Conservation (phyloP, 2,329 filamentous ascomycete genomes). For the Chaetomiaceae sp. region DNA sequence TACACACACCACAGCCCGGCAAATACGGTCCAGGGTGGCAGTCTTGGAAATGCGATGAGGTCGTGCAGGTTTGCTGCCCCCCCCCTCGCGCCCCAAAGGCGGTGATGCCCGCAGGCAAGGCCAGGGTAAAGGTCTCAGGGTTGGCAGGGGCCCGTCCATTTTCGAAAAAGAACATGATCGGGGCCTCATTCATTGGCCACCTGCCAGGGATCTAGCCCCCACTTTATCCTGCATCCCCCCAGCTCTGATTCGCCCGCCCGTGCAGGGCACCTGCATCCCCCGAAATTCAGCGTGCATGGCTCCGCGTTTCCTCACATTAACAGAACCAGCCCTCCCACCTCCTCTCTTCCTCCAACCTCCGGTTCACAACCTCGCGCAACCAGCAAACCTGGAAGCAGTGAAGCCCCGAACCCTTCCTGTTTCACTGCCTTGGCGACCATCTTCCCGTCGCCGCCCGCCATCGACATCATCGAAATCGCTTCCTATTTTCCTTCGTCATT, state of each 20-base stretch:
- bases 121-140: slow-evolving; percentile 4
- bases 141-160: background rate
- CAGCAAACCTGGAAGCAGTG: slow-evolving; percentile 15
- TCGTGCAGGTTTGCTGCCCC: no score
- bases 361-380: slow-evolving; percentile 22
- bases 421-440: slow-evolving; percentile 15
- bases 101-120: background rate
- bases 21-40: no score
- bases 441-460: slow-evolving; percentile 8
- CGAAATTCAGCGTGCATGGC: slow-evolving; percentile 25
- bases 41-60: no score
- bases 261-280: slow-evolving; percentile 19
- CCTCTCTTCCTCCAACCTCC: slow-evolving; percentile 22
- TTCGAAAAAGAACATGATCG: slow-evolving; percentile 3
- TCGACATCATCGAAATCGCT: background rate
- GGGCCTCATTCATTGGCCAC: slow-evolving; percentile 7
- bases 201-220: slow-evolving; percentile 17
- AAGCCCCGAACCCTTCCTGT: slow-evolving; percentile 17
- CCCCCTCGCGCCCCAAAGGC: background rate
- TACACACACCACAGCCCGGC: no score
- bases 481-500: slow-evolving; percentile 10
- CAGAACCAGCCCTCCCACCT: slow-evolving; percentile 26
- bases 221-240: slow-evolving; percentile 13
- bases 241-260: slow-evolving; percentile 16
- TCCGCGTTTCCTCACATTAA: slow-evolving; percentile 27